These are phyloP conservation scores for Salvia rosmarinus DNA, from an alignment of 257 asterid species.

Conservation along the genomic window DNA sequence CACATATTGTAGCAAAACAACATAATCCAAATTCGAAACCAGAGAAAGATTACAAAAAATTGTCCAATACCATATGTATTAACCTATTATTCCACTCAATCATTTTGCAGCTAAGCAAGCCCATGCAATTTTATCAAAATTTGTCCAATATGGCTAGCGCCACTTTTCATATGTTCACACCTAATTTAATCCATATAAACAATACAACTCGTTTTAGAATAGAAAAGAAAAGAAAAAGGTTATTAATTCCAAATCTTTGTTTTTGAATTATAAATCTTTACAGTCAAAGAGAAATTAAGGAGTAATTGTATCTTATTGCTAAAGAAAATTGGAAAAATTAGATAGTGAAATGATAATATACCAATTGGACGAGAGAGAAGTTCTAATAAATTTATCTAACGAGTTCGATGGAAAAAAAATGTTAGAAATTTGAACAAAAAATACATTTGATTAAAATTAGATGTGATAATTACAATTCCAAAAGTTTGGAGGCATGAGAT, in stretches of 20 bases:
- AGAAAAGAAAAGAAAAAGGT: no score
- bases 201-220: no score
- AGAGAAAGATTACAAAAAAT: conserved; percentile 11
- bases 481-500: background rate
- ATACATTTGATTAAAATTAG: background rate
- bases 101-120: background rate
- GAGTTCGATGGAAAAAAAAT: background rate
- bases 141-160: conserved; percentile 1
- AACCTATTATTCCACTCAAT: background rate
- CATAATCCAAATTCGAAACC: background rate
- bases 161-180: no score
- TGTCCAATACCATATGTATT: conserved; percentile 21
- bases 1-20: conserved; percentile 12
- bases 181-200: no score
- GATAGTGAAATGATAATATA: background rate
- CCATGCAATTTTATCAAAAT: background rate
- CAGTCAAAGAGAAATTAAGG: no score
- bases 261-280: background rate
- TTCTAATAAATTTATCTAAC: background rate
- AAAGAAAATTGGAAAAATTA: background rate
- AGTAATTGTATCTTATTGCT: no score
- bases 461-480: background rate
- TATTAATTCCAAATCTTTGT: background rate
- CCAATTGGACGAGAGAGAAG: background rate
- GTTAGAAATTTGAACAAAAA: background rate